A percentile compares a stretch with the other conserved stretches of the same genome.
Conservation (phyloP, 495 filamentous ascomycete species). For the Podospora fimiseda region DNA sequence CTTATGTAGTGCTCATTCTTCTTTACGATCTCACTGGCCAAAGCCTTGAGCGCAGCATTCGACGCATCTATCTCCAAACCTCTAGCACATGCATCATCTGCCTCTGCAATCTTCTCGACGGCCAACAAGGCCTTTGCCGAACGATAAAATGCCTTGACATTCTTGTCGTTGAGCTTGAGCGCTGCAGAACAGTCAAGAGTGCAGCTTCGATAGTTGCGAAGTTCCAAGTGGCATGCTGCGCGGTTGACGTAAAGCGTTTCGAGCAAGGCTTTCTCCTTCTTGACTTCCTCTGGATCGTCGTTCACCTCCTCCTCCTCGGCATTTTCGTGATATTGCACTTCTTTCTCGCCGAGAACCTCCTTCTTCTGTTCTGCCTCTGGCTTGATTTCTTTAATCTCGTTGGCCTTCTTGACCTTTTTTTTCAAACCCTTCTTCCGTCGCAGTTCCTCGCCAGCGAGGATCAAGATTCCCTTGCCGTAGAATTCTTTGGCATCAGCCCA, state of each 20-base stretch:
- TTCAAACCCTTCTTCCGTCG: slow-evolving; percentile 25
- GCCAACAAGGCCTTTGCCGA: slow-evolving; percentile 67
- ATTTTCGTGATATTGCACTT: slow-evolving; percentile 15
- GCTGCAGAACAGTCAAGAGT: slow-evolving; percentile 76
- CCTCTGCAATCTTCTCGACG: slow-evolving; percentile 65
- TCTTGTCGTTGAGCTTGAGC: slow-evolving; percentile 66
- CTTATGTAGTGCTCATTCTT: slow-evolving; percentile 30
- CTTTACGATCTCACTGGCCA: slow-evolving; percentile 50
- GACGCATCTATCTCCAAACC: slow-evolving; percentile 63
- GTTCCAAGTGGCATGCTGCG: slow-evolving; percentile 70
- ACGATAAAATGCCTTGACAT: slow-evolving; percentile 86
- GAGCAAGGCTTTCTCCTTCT: slow-evolving; percentile 53
- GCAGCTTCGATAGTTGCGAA: slow-evolving; percentile 73
- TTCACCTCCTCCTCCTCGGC: slow-evolving; percentile 26
- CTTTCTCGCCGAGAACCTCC: slow-evolving; percentile 10
- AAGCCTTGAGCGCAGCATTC: slow-evolving; percentile 48
- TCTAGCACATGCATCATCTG: slow-evolving; percentile 63
- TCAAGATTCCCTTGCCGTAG: slow-evolving; percentile 74
- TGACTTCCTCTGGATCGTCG: slow-evolving; percentile 44
- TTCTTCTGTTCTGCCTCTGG: slow-evolving; percentile 19
- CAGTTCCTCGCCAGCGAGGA: slow-evolving; percentile 54
- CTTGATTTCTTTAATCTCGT: neutral
- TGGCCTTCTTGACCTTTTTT: slow-evolving; percentile 14
- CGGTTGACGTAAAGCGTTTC: slow-evolving; percentile 80
- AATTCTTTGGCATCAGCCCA: slow-evolving; percentile 86